Evolutionary conservation across 768 basidiomycete species (phyloP).

Genomic region (Mycena kentingensis): DNA sequence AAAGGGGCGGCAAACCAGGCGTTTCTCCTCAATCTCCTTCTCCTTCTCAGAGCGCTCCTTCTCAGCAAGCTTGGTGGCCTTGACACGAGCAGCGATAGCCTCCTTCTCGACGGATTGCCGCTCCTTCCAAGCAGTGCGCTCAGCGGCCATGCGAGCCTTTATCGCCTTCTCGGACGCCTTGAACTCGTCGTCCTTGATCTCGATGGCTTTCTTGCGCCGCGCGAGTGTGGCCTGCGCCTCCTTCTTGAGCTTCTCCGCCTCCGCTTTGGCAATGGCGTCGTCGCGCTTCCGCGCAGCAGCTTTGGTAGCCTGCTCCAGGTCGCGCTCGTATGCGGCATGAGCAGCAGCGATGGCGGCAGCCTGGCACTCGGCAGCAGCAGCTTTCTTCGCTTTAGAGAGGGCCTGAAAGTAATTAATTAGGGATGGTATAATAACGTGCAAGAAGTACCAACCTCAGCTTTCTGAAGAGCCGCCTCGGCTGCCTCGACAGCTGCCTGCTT

Average conservation of each 20-base stretch:
- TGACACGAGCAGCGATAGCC: background rate
- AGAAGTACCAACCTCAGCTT: too few relatives aligned
- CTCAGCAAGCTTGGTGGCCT: constrained; percentile 3
- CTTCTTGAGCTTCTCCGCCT: background rate
- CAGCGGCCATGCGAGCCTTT: constrained; percentile 2
- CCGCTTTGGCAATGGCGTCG: background rate
- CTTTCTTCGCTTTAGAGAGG: background rate
- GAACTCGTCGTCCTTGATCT: constrained; percentile 1
- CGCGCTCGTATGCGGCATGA: background rate
- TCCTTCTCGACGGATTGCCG: background rate
- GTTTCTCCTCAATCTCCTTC: background rate
- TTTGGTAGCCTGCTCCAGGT: background rate
- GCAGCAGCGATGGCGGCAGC: background rate
- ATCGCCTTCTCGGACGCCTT: background rate
- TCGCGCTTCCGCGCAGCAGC: background rate
- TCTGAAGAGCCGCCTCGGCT: background rate
- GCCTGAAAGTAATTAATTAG: too few relatives aligned
- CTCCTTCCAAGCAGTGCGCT: constrained; percentile 1
- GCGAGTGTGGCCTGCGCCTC: background rate
- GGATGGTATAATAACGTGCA: too few relatives aligned
- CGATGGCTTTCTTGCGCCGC: background rate
- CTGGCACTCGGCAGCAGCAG: background rate
- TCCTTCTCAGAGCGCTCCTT: background rate
- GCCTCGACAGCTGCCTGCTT: background rate
- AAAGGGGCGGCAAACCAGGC: background rate